Evolutionary conservation across 345 rosid species (phyloP).

Genomic region (Brassica rapa): DNA sequence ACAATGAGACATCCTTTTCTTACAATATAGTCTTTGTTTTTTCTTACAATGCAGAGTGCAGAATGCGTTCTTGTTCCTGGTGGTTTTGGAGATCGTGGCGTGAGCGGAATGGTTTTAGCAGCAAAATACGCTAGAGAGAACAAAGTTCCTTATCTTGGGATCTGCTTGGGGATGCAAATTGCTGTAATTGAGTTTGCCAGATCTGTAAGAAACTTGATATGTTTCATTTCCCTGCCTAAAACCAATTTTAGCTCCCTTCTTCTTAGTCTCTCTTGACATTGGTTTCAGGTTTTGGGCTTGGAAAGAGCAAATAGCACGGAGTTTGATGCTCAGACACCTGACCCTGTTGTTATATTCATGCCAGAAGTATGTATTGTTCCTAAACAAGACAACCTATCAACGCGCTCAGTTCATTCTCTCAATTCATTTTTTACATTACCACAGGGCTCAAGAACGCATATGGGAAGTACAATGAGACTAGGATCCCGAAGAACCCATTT

Average conservation of each 20-base stretch:
- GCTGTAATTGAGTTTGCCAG: constrained; percentile 94
- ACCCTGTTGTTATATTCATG: constrained; percentile 91
- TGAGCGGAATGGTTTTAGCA: constrained; percentile 91
- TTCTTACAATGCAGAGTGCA: constrained; percentile 61
- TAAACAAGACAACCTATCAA: constrained; percentile 22
- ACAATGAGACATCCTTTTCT: constrained; percentile 11
- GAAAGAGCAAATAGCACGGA: constrained; percentile 83
- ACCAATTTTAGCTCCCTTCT: neutral
- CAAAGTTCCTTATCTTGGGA: constrained; percentile 86
- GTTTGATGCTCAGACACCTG: constrained; percentile 72
- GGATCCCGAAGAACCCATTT: constrained; percentile 88
- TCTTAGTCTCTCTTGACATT: constrained; percentile 11
- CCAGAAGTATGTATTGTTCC: constrained; percentile 66
- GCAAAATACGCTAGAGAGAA: constrained; percentile 93
- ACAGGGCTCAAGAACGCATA: constrained; percentile 95
- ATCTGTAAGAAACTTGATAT: constrained; percentile 57
- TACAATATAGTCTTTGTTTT: neutral
- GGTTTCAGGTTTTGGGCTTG: constrained; percentile 71
- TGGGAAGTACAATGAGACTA: constrained; percentile 98
- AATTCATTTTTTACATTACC: constrained; percentile 20
- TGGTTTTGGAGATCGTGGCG: constrained; percentile 99
- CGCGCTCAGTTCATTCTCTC: constrained; percentile 5
- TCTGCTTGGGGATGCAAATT: constrained; percentile 98
- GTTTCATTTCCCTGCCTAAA: neutral
- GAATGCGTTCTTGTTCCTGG: constrained; percentile 93